Percentiles rank a stretch among this genome's conserved stretches.
phyloP scores from a whole-genome alignment of 805 yeast genomes.

The Cyberlindnera bimundalis region DNA sequence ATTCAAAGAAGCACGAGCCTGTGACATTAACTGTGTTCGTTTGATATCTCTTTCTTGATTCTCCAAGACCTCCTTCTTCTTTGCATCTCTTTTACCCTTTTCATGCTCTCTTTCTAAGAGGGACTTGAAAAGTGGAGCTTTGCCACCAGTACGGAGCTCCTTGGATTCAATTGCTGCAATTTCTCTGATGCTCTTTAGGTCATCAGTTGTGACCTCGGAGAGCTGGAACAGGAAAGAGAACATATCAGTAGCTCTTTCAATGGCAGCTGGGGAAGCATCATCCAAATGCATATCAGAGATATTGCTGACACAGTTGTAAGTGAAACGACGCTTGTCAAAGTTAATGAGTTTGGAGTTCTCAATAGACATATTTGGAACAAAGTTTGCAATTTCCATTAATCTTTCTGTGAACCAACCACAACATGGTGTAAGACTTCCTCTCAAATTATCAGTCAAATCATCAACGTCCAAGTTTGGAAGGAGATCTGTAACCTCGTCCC shows the following conservation, averaged over 20 bases:
- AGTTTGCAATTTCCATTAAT: constrained; percentile 68
- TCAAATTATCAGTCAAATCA: constrained; percentile 27
- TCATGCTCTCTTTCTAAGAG: constrained; percentile 48
- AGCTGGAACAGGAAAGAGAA: constrained; percentile 53
- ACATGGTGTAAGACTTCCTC: constrained; percentile 68
- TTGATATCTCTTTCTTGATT: constrained; percentile 35
- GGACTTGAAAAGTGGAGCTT: constrained; percentile 40
- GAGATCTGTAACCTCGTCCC: constrained; percentile 31
- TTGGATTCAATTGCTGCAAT: constrained; percentile 42
- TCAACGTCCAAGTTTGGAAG: constrained; percentile 35
- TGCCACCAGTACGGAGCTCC: constrained; percentile 33
- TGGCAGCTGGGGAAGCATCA: constrained; percentile 31
- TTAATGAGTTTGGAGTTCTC: constrained; percentile 65
- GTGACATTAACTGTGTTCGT: constrained; percentile 31
- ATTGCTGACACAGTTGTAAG: constrained; percentile 57
- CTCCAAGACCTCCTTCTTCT: constrained; percentile 38
- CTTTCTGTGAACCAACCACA: constrained; percentile 90
- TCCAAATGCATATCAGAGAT: constrained; percentile 38
- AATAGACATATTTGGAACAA: constrained; percentile 74
- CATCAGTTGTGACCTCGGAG: constrained; percentile 29
- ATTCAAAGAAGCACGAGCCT: constrained; percentile 24
- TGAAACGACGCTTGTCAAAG: constrained; percentile 79
- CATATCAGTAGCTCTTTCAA: constrained; percentile 32
- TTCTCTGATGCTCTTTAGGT: constrained; percentile 37
- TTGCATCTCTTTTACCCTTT: constrained; percentile 49